Conservation (phyloP, 2,329 filamentous ascomycete species). For the Alternaria ventricosa region DNA sequence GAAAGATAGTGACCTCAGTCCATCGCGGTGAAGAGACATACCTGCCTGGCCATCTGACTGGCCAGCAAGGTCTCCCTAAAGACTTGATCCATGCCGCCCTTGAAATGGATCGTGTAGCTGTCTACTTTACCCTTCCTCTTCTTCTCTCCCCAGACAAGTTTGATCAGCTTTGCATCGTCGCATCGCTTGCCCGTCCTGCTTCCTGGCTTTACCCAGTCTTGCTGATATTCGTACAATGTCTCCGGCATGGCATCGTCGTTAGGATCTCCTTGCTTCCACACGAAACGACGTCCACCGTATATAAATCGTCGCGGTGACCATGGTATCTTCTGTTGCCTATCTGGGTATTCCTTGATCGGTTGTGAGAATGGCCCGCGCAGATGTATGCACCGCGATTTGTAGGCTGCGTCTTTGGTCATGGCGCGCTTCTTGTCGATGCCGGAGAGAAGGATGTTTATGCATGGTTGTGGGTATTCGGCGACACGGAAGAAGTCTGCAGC, state of each 20-base stretch:
- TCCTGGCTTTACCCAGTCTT: slow-evolving; percentile 45
- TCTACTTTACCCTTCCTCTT: slow-evolving; percentile 46
- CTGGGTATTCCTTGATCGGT: slow-evolving; percentile 46
- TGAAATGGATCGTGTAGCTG: slow-evolving; percentile 48
- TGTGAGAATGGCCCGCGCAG: slow-evolving; percentile 42
- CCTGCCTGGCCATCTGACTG: slow-evolving; percentile 48
- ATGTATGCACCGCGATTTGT: slow-evolving; percentile 46
- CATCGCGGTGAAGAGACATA: slow-evolving; percentile 47
- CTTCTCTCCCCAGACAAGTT: slow-evolving; percentile 48
- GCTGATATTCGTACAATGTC: slow-evolving; percentile 45
- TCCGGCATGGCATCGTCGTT: slow-evolving; percentile 56
- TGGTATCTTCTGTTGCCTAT: slow-evolving; percentile 46
- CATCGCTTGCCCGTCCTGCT: slow-evolving; percentile 45
- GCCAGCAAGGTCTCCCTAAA: slow-evolving; percentile 46
- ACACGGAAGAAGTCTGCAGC: slow-evolving; percentile 45
- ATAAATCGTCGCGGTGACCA: slow-evolving; percentile 48
- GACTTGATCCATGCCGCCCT: slow-evolving; percentile 47
- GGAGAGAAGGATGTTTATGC: slow-evolving; percentile 44
- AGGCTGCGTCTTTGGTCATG: slow-evolving; percentile 35
- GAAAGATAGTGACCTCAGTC: slow-evolving; percentile 19
- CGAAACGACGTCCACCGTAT: slow-evolving; percentile 46
- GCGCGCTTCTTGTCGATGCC: slow-evolving; percentile 43
- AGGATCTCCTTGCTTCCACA: slow-evolving; percentile 54
- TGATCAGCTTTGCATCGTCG: slow-evolving; percentile 39
- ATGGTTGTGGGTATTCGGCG: slow-evolving; percentile 42